Conservation (phyloP, 2,329 filamentous ascomycete species). For the Colletotrichum musicola region DNA sequence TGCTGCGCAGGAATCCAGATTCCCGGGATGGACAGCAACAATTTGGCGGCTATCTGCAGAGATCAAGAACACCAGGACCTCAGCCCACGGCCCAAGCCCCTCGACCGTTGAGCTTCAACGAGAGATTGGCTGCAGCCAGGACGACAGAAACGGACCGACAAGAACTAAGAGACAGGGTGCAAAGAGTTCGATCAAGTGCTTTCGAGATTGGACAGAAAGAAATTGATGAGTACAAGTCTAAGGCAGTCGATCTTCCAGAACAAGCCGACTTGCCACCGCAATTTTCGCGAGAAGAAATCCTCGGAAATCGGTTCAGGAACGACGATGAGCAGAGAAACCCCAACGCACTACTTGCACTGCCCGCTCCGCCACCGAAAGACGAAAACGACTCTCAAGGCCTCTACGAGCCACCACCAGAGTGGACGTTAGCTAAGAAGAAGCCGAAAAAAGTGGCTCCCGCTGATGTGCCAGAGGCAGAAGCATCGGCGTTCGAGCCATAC, state of each 20-base stretch:
- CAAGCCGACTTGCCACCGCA: constrained; percentile 59
- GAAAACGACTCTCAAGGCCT: constrained; percentile 27
- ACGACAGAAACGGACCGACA: constrained; percentile 64
- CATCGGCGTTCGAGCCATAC: constrained; percentile 84
- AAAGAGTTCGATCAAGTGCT: constrained; percentile 64
- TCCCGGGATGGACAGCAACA: constrained; percentile 45
- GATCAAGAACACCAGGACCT: constrained; percentile 54
- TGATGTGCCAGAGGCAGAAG: constrained; percentile 59
- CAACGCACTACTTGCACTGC: constrained; percentile 12
- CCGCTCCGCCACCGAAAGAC: constrained; percentile 10
- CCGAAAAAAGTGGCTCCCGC: constrained; percentile 46
- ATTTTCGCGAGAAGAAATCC: constrained; percentile 75
- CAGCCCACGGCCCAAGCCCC: constrained; percentile 47
- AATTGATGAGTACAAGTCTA: constrained; percentile 70
- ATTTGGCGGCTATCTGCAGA: constrained; percentile 58
- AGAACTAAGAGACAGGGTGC: constrained; percentile 65
- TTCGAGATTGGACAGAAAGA: constrained; percentile 71
- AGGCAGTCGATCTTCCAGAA: constrained; percentile 67
- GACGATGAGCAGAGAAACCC: constrained; percentile 29
- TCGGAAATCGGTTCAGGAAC: constrained; percentile 51
- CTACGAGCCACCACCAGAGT: constrained; percentile 31
- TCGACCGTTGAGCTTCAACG: constrained; percentile 78
- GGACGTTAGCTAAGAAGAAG: constrained; percentile 26
- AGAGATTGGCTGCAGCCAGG: constrained; percentile 81
- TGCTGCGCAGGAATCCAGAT: constrained; percentile 51